Conservation (phyloP, 1,284 basidiomycete species). For the Sparassis latifolia region DNA sequence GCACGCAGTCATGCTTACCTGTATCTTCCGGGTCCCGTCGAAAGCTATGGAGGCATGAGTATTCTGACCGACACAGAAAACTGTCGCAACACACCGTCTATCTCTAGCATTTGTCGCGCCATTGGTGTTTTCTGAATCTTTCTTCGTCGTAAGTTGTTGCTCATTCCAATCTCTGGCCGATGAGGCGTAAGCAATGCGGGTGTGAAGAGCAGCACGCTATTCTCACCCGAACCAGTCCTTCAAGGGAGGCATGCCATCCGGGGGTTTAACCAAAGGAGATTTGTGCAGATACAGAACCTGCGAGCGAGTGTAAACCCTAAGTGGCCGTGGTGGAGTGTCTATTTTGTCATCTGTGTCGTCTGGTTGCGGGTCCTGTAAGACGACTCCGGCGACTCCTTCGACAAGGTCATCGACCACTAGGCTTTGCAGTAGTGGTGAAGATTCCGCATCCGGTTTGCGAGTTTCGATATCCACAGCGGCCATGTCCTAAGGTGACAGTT, state of each 20-base stretch:
- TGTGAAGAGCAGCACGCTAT: conserved; percentile 10
- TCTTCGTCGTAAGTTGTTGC: conserved; percentile 59
- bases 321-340: conserved; percentile 29
- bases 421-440: conserved; percentile 10
- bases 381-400: conserved; percentile 30
- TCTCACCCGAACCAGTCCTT: conserved; percentile 83
- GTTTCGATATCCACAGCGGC: conserved; percentile 15
- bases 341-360: conserved; percentile 23
- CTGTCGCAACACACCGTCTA: conserved; percentile 39
- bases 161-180: conserved; percentile 43
- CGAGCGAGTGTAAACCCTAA: conserved; percentile 58
- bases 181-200: conserved; percentile 10
- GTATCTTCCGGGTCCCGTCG: conserved; percentile 70
- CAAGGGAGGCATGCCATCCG: conserved; percentile 70
- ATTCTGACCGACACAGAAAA: neutral
- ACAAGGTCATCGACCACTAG: conserved; percentile 24
- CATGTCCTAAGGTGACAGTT: conserved; percentile 15
- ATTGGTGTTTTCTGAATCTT: conserved; percentile 50
- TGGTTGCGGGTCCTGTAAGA: conserved; percentile 28
- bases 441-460: conserved; percentile 10
- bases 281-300: conserved; percentile 63
- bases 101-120: conserved; percentile 50
- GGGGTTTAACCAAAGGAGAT: conserved; percentile 72
- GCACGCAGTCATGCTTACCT: conserved; percentile 32
- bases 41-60: conserved; percentile 39